Conservation (phyloP, 805 yeast genomes). For the Saturnispora halmiae region DNA sequence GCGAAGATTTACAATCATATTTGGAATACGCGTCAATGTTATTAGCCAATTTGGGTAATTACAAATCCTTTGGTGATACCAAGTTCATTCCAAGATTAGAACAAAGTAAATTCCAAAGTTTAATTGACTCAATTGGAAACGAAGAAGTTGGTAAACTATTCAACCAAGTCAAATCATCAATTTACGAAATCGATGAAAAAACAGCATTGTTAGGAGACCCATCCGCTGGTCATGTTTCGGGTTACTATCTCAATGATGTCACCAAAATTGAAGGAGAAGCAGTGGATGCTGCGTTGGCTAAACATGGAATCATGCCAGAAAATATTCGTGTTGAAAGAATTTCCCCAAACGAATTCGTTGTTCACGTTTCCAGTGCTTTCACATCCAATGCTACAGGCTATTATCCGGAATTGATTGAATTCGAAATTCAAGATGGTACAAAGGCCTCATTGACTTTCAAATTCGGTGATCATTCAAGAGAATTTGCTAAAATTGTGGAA, state of each 20-base stretch:
- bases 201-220: constrained; percentile 67
- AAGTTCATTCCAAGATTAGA: constrained; percentile 68
- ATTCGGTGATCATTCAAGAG: constrained; percentile 72
- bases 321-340: constrained; percentile 66
- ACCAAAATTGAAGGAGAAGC: constrained; percentile 56
- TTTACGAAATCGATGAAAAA: constrained; percentile 44
- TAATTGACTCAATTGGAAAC: constrained; percentile 37
- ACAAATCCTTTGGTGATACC: constrained; percentile 81
- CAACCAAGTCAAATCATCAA: constrained; percentile 35
- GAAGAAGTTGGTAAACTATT: constrained; percentile 29
- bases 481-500: constrained; percentile 51
- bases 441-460: constrained; percentile 38
- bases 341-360: constrained; percentile 38
- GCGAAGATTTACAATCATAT: constrained; percentile 36
- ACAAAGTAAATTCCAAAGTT: constrained; percentile 37
- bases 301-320: constrained; percentile 60
- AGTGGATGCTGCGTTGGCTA: constrained; percentile 57
- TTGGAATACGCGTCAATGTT: constrained; percentile 72
- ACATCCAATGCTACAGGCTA: constrained; percentile 43
- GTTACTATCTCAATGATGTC: constrained; percentile 55
- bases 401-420: constrained; percentile 41
- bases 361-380: constrained; percentile 61
- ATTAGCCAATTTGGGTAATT: constrained; percentile 66
- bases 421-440: constrained; percentile 32
- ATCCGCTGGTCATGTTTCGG: constrained; percentile 62